These are phyloP conservation scores for Penicillium robsamsonii DNA, from an alignment of 495 filamentous ascomycete genomes.

Conservation along the genomic window DNA sequence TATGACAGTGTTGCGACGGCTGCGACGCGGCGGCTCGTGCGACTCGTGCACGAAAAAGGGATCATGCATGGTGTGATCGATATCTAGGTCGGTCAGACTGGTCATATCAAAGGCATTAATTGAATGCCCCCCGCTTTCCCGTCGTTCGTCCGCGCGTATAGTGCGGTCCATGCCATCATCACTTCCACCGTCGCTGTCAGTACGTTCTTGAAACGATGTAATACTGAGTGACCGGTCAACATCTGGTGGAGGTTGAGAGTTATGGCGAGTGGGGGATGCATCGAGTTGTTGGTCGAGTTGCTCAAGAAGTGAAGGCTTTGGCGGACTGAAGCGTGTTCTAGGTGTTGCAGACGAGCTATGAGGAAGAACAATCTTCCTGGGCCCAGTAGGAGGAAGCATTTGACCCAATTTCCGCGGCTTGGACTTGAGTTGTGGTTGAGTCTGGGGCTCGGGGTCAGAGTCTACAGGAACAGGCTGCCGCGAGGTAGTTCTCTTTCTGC, in stretches of 20 bases:
- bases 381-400: constrained; percentile 29
- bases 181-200: constrained; percentile 25
- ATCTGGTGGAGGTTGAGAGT: constrained; percentile 34
- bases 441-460: constrained; percentile 10
- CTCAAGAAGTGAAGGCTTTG: constrained; percentile 44
- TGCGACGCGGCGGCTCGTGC: not conserved
- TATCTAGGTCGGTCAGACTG: constrained; percentile 34
- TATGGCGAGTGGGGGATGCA: constrained; percentile 40
- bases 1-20: constrained; percentile 25
- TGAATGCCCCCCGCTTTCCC: constrained; percentile 31
- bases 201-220: constrained; percentile 22
- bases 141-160: constrained; percentile 21
- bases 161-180: constrained; percentile 28
- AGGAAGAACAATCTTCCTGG: constrained; percentile 39
- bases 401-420: constrained; percentile 31
- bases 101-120: constrained; percentile 36
- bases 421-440: constrained; percentile 18
- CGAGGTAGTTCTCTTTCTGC: constrained; percentile 30
- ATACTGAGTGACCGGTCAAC: constrained; percentile 23
- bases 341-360: constrained; percentile 41
- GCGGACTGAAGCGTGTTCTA: constrained; percentile 45
- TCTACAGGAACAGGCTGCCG: not conserved
- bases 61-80: constrained; percentile 35
- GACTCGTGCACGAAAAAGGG: constrained; percentile 27
- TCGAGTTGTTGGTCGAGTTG: constrained; percentile 42